Percentiles rank a stretch among this genome's conserved stretches.
These are phyloP conservation scores for Adiantum capillusveneris DNA, from an alignment of 75 land plant species.

Conservation along the genomic window DNA sequence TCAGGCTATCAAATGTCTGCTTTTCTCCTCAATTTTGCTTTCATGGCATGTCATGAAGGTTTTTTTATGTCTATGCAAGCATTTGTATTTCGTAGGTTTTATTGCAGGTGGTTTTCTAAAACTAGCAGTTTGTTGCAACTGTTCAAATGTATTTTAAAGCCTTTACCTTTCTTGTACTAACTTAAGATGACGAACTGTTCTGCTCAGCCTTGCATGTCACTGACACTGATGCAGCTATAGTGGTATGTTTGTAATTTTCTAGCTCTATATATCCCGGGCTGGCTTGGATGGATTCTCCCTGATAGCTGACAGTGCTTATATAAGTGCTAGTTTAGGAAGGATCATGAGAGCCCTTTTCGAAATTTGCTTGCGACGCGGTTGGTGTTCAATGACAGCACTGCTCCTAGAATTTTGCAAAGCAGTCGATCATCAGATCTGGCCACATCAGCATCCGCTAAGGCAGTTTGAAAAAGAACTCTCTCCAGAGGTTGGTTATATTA, in stretches of 20 bases:
- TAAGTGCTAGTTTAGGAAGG: constrained; percentile 92
- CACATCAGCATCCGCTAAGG: constrained; percentile 93
- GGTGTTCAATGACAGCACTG: constrained; percentile 84
- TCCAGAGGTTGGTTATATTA: constrained; percentile 62
- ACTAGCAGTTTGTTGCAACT: no score
- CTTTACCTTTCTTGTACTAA: no score
- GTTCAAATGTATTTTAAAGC: no score
- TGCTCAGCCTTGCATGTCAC: no score
- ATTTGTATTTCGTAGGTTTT: no score
- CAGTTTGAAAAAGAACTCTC: constrained; percentile 85
- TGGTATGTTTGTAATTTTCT: constrained; percentile 5
- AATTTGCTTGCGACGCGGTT: constrained; percentile 87
- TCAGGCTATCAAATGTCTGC: no score
- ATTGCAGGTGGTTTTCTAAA: no score
- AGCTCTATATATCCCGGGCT: constrained; percentile 83
- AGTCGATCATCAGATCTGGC: constrained; percentile 97
- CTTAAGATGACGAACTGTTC: no score
- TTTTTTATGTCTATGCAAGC: no score
- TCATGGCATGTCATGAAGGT: no score
- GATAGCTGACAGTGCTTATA: constrained; percentile 86
- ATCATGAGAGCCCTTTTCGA: constrained; percentile 98
- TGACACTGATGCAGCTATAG: no score
- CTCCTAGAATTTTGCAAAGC: constrained; percentile 95
- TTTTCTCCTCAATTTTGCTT: no score
- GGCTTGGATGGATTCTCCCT: constrained; percentile 76